Conservation (phyloP, 805 yeast genomes). For the Lachancea lanzarotensis region DNA sequence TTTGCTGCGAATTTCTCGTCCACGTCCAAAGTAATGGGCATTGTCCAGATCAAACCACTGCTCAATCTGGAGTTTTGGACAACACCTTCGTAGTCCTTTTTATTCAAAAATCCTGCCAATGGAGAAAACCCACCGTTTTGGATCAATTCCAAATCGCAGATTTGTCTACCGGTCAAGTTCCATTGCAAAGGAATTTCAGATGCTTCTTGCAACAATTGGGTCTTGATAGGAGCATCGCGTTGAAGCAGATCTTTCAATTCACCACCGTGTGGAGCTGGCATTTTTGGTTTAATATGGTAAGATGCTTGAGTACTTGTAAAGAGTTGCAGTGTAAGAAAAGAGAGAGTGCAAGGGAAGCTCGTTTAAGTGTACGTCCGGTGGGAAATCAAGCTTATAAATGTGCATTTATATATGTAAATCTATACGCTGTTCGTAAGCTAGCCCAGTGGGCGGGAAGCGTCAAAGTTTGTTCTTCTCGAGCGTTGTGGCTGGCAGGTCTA, state of each 20-base stretch:
- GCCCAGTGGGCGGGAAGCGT: not conserved
- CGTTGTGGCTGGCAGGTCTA: slow-evolving; percentile 5
- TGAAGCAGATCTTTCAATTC: slow-evolving; percentile 73
- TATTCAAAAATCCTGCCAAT: slow-evolving; percentile 54
- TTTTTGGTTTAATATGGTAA: no score
- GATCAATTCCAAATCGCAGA: slow-evolving; percentile 88
- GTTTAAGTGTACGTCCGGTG: no score
- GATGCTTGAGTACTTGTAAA: not conserved
- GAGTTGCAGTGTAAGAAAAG: not conserved
- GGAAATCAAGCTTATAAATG: no score
- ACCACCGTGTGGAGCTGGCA: slow-evolving; percentile 92
- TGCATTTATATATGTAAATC: no score
- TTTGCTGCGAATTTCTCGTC: slow-evolving; percentile 41
- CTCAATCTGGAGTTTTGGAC: slow-evolving; percentile 64
- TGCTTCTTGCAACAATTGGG: slow-evolving; percentile 53
- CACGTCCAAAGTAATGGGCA: slow-evolving; percentile 88
- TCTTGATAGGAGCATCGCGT: slow-evolving; percentile 64
- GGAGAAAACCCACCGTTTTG: slow-evolving; percentile 94
- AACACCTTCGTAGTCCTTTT: slow-evolving; percentile 59
- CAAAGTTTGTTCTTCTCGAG: not conserved
- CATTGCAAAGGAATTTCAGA: slow-evolving; percentile 36
- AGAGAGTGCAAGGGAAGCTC: no score
- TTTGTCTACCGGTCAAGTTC: slow-evolving; percentile 71
- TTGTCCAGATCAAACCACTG: slow-evolving; percentile 79
- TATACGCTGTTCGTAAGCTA: not conserved